phyloP scores from a whole-genome alignment of 2,329 filamentous ascomycete species.

The Incumbomyces lentus region DNA sequence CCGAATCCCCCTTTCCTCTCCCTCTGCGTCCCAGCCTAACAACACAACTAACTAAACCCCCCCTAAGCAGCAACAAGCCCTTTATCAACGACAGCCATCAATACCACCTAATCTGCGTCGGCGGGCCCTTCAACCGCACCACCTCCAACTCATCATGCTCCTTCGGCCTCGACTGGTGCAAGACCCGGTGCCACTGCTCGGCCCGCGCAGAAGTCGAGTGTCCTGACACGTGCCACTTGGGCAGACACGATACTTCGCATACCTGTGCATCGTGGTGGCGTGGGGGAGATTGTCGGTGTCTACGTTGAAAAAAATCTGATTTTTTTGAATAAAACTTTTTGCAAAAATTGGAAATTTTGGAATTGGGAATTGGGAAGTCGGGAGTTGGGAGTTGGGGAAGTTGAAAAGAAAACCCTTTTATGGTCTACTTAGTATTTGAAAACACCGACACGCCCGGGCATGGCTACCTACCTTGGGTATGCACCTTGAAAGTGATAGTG shows the following conservation, averaged over 20 bases:
- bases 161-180: constrained; percentile 1
- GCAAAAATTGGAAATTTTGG: too few relatives aligned
- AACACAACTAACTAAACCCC: not conserved
- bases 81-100: not conserved
- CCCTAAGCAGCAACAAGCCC: too few relatives aligned
- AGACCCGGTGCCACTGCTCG: not conserved
- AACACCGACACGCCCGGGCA: too few relatives aligned
- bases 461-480: too few relatives aligned
- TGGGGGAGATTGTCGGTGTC: not conserved
- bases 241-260: not conserved
- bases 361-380: too few relatives aligned
- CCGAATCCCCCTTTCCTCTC: too few relatives aligned
- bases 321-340: too few relatives aligned
- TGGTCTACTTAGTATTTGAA: too few relatives aligned
- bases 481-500: too few relatives aligned
- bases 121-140: not conserved
- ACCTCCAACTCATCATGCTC: not conserved
- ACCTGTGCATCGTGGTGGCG: not conserved
- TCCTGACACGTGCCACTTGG: not conserved
- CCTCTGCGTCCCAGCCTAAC: not conserved
- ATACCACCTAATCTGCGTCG: not conserved
- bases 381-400: too few relatives aligned
- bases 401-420: too few relatives aligned
- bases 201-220: not conserved
- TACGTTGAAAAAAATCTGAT: not conserved